A percentile compares a stretch with the other conserved stretches of the same genome.
Evolutionary conservation across 202 grass and related monocot genomes (phyloP).

Genomic region (Panicum hallii): DNA sequence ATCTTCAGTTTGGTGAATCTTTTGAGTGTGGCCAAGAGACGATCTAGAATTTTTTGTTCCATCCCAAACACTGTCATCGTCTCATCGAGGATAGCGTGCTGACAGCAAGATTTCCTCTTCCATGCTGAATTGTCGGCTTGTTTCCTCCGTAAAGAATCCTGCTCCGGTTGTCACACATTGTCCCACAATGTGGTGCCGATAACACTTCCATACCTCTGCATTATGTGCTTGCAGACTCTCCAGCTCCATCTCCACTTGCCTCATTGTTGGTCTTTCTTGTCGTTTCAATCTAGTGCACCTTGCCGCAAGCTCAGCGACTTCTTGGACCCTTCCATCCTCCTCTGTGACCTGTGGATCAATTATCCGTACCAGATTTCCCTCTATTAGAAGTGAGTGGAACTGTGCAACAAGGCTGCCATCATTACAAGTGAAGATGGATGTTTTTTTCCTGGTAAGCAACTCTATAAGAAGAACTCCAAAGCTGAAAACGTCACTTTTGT

Average conservation of each 20-base stretch:
- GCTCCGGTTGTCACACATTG: neutral
- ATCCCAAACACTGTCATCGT: neutral
- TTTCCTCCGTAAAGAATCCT: neutral
- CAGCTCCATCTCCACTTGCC: slow-evolving; percentile 7
- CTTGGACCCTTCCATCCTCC: neutral
- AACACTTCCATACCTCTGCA: neutral
- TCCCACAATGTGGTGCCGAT: neutral
- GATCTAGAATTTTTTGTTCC: neutral
- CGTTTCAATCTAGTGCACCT: neutral
- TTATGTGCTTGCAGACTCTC: neutral
- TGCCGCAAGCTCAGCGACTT: slow-evolving; percentile 2
- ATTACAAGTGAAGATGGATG: slow-evolving; percentile 21
- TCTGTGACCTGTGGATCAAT: neutral
- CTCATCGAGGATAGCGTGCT: neutral
- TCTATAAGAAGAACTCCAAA: slow-evolving; percentile 22
- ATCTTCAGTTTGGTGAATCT: neutral
- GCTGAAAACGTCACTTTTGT: slow-evolving; percentile 35
- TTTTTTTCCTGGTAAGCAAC: slow-evolving; percentile 50
- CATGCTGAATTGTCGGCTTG: slow-evolving; percentile 5
- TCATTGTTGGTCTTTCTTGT: slow-evolving; percentile 8
- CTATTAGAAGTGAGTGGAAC: neutral
- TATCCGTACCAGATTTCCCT: neutral
- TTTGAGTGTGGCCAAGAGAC: neutral
- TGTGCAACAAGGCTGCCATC: slow-evolving; percentile 12
- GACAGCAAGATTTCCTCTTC: slow-evolving; percentile 14